phyloP scores from a whole-genome alignment of 176 grass and related monocot genomes.

The Juncus inflexus region DNA sequence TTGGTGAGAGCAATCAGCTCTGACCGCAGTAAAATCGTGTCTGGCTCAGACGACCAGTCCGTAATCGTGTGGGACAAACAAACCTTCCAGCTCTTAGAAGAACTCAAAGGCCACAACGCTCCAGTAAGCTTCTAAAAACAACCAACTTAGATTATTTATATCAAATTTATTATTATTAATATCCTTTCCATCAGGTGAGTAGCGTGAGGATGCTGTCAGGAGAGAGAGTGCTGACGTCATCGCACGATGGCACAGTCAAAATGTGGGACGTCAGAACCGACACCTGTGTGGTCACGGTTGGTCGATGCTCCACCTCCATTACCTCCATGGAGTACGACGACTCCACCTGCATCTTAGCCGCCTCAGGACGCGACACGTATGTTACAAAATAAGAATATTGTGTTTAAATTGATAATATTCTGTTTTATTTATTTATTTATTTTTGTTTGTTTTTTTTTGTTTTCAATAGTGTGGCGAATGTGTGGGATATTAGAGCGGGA shows the following conservation, averaged over 20 bases:
- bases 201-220: slow-evolving; percentile 97
- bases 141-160: background rate
- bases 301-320: slow-evolving; percentile 81
- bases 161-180: too few relatives aligned
- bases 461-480: slow-evolving; percentile 65
- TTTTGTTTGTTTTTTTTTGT: slow-evolving; percentile 21
- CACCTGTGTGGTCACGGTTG: slow-evolving; percentile 96
- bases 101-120: slow-evolving; percentile 89
- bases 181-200: slow-evolving; percentile 50
- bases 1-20: slow-evolving; percentile 84
- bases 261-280: slow-evolving; percentile 99
- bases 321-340: slow-evolving; percentile 98
- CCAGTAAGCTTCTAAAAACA: slow-evolving; percentile 43
- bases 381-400: slow-evolving; percentile 17
- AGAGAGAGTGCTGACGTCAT: slow-evolving; percentile 87
- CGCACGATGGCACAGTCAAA: slow-evolving; percentile 92
- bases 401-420: slow-evolving; percentile 16
- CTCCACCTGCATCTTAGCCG: slow-evolving; percentile 81
- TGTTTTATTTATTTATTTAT: slow-evolving; percentile 24
- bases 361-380: slow-evolving; percentile 94
- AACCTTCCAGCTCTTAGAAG: slow-evolving; percentile 84
- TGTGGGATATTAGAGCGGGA: slow-evolving; percentile 96
- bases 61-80: slow-evolving; percentile 99
- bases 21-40: slow-evolving; percentile 96
- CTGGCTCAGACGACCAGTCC: slow-evolving; percentile 93